Evolutionary conservation across 495 filamentous ascomycete species (phyloP).

Genomic region (Penicillium roqueforti): DNA sequence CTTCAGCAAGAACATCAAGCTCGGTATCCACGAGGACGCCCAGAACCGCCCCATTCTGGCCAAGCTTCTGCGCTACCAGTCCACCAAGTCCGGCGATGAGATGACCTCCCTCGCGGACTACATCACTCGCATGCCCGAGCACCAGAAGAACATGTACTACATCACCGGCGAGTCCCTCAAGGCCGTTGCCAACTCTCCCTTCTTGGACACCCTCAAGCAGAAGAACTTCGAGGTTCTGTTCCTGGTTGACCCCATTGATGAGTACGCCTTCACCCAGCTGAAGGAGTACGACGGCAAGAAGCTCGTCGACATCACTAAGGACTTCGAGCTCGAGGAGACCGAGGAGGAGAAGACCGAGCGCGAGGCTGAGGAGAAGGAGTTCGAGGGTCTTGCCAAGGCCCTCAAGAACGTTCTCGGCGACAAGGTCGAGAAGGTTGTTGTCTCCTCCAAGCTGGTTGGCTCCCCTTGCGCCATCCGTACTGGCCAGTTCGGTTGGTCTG

Average conservation of each 20-base stretch:
- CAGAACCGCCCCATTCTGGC: constrained; percentile 92
- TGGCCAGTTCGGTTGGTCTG: constrained; percentile 99
- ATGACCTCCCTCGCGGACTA: constrained; percentile 92
- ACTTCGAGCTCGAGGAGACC: constrained; percentile 99
- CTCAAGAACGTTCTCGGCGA: constrained; percentile 99
- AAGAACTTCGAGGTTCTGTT: constrained; percentile 99
- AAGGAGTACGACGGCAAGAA: constrained; percentile 99
- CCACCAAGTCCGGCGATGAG: constrained; percentile 97
- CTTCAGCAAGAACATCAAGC: constrained; percentile 99
- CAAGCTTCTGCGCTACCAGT: constrained; percentile 98
- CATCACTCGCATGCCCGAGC: constrained; percentile 96
- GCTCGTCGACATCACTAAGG: constrained; percentile 99
- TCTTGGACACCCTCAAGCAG: constrained; percentile 98
- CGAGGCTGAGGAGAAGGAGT: constrained; percentile 97
- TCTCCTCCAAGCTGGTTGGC: constrained; percentile 95
- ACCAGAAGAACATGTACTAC: constrained; percentile 99
- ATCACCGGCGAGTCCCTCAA: constrained; percentile 99
- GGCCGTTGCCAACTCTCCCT: constrained; percentile 95
- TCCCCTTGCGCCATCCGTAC: constrained; percentile 98
- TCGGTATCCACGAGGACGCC: constrained; percentile 98
- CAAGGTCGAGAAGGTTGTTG: constrained; percentile 99
- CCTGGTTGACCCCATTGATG: constrained; percentile 98
- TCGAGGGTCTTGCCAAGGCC: constrained; percentile 84
- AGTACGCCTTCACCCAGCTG: constrained; percentile 99
- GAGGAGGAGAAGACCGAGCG: constrained; percentile 98